phyloP scores from a whole-genome alignment of 2,329 filamentous ascomycete genomes.

The Rhinocladiella similis region DNA sequence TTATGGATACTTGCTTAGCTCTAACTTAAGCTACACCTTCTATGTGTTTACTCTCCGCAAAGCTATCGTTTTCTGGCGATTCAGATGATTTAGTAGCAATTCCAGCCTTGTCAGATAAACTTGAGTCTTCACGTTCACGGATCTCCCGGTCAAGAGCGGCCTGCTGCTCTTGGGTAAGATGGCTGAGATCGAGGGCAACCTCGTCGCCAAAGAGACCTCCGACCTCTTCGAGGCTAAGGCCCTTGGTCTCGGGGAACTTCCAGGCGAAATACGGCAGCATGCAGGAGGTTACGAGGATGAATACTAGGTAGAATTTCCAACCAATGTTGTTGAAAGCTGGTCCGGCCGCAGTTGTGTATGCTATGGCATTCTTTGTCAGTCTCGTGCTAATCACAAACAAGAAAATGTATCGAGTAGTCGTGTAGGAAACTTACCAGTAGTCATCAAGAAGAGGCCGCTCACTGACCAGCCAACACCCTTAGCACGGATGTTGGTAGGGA shows the following conservation, averaged over 20 bases:
- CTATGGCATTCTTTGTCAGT: background rate
- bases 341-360: conserved; percentile 2
- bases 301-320: conserved; percentile 40
- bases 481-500: conserved; percentile 14
- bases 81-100: no score
- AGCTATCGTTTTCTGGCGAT: no score
- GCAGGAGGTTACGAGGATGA: conserved; percentile 32
- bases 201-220: conserved; percentile 36
- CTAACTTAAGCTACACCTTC: no score
- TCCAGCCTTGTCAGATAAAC: no score
- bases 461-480: conserved; percentile 12
- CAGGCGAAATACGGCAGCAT: conserved; percentile 33
- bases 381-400: background rate
- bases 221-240: conserved; percentile 36
- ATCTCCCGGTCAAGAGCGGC: no score
- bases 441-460: conserved; percentile 30
- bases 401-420: background rate
- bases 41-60: no score
- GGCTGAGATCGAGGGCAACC: no score
- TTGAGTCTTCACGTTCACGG: no score
- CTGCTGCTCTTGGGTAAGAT: no score
- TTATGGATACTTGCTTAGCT: no score
- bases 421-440: conserved; percentile 5
- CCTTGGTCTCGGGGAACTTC: conserved; percentile 36
- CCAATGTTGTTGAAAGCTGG: conserved; percentile 33